phyloP scores from a whole-genome alignment of 2,329 filamentous ascomycete genomes.

The Gyromitra esculenta region DNA sequence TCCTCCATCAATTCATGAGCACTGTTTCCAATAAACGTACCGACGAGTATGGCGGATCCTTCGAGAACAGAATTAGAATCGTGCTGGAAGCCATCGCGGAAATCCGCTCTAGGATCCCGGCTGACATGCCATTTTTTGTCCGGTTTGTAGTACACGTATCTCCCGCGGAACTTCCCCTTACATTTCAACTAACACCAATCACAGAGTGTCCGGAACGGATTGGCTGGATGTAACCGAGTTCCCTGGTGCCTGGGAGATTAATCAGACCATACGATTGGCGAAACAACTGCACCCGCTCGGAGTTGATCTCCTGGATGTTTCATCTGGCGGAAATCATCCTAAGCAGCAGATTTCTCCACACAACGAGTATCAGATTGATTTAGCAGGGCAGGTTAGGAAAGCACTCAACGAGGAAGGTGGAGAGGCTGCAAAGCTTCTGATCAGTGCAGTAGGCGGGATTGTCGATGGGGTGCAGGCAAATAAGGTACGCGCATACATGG shows the following conservation, averaged over 20 bases:
- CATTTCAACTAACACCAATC: conserved; percentile 64
- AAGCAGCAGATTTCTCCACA: conserved; percentile 70
- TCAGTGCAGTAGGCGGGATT: conserved; percentile 80
- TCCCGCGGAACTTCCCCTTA: background rate
- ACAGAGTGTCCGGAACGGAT: conserved; percentile 70
- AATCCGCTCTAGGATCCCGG: conserved; percentile 71
- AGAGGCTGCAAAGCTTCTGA: conserved; percentile 66
- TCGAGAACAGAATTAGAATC: conserved; percentile 76
- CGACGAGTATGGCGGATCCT: conserved; percentile 73
- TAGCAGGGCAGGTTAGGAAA: conserved; percentile 76
- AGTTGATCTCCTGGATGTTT: conserved; percentile 85
- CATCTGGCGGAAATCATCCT: conserved; percentile 75
- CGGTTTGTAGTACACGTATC: conserved; percentile 68
- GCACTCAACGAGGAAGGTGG: conserved; percentile 63
- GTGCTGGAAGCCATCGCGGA: conserved; percentile 73
- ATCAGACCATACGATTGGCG: conserved; percentile 73
- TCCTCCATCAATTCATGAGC: conserved; percentile 75
- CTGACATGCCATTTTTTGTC: conserved; percentile 75
- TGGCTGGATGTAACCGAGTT: conserved; percentile 61
- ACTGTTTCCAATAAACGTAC: conserved; percentile 77
- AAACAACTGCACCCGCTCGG: conserved; percentile 74
- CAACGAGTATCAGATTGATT: conserved; percentile 77
- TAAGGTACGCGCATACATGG: conserved; percentile 61
- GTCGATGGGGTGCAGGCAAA: conserved; percentile 74
- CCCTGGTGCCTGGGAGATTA: conserved; percentile 68